Conservation (phyloP, 2,329 filamentous ascomycete species). For the Gaeumannomyces sp. region DNA sequence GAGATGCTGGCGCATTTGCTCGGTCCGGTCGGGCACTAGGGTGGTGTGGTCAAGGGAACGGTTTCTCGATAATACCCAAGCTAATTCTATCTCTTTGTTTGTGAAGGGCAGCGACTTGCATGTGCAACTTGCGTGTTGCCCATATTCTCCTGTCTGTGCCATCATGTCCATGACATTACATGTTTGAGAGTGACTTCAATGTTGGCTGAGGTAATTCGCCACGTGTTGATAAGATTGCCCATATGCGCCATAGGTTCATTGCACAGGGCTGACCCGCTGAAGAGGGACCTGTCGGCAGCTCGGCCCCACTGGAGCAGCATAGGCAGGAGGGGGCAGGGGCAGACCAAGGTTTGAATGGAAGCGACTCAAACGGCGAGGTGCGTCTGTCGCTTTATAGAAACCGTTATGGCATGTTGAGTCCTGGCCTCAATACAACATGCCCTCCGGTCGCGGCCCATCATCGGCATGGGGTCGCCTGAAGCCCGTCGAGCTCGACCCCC, state of each 20-base stretch:
- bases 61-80: background rate
- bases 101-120: background rate
- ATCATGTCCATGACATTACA: too few species aligned
- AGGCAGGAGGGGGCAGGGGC: background rate
- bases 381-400: background rate
- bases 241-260: too few species aligned
- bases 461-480: slow-evolving; percentile 66
- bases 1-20: background rate
- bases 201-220: background rate
- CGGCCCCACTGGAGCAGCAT: background rate
- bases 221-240: background rate
- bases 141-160: background rate
- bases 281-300: background rate
- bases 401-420: background rate
- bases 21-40: background rate
- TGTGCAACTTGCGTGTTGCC: background rate
- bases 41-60: background rate
- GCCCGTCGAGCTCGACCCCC: slow-evolving; percentile 65
- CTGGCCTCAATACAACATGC: slow-evolving; percentile 11
- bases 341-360: background rate
- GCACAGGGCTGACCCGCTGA: too few species aligned
- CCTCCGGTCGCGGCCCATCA: slow-evolving; percentile 32
- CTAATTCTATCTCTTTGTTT: background rate
- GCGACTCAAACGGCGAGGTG: background rate
- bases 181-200: too few species aligned